Evolutionary conservation across 208 protist species (phyloP), one percentile per base, ranked within the genome.

Genomic region (Acanthamoeba triangularis): DNA sequence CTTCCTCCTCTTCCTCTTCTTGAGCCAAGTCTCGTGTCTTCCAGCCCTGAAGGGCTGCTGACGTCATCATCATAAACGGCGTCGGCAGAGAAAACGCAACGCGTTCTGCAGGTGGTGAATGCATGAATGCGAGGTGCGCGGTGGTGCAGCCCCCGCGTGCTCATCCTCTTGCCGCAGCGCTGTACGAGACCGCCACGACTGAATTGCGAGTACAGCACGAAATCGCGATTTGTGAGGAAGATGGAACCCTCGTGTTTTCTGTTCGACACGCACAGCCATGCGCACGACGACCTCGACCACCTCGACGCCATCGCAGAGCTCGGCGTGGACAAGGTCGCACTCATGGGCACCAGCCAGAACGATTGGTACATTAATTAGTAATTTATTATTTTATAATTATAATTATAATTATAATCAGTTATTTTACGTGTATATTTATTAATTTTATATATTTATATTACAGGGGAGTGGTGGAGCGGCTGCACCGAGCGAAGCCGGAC

Each of bases 231-330:
- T 20, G 10, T 56, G 16, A 11, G 10, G 52, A 56, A 56, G 69
- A 85, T 85, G 76, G 76, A 85, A 5, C 25, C 76, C 25, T 44
- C 3, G 1, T 10, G 7, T 25, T 16, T 85, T 10, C 90, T 94
- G 47, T 94, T 94, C 90, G 90, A 94, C 74, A 85, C 69, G 16
- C 90, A 94, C 90, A 69, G 72, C 67, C 90, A 94, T 44, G 37
- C 72, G 8, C 90, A 94, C 44, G 90, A 94, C 35, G 87, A 93
- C 44, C 35, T 76, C 14, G 14, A 5, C 61, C 52, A 49, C 59
- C 23, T 93, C 20, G 23, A 72, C 13, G 41, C n/a, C 67, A 85
- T 94, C 16, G 3, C 56, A 0, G 6, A n/a, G 10, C 49, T 94
- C 35, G 25, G 5, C 14, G 63, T 94, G 2, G 47, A 63, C 13